A percentile compares a stretch with the other conserved stretches of the same genome.
These are phyloP conservation scores for Zygosaccharomyces lentus DNA, from an alignment of 805 yeast genomes.

Conservation along the genomic window DNA sequence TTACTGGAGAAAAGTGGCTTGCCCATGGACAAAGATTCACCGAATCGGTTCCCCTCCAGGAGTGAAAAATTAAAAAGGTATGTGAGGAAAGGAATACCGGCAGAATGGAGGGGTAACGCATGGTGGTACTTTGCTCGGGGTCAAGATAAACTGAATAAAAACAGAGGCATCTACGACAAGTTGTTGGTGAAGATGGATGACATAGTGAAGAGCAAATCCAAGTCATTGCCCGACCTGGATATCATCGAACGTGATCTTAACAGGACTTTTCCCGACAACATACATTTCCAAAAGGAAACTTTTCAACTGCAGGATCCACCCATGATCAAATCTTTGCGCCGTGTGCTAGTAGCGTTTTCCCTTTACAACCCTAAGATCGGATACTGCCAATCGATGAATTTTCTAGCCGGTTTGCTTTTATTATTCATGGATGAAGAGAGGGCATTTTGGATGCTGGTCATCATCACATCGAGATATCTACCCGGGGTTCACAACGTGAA, in stretches of 20 bases:
- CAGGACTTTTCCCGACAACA: conserved; percentile 92
- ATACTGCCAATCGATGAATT: conserved; percentile 92
- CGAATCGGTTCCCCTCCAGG: conserved; percentile 68
- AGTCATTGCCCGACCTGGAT: conserved; percentile 56
- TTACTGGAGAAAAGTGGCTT: conserved; percentile 69
- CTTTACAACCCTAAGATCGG: conserved; percentile 86
- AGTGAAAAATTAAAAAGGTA: conserved; percentile 76
- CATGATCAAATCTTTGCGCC: conserved; percentile 64
- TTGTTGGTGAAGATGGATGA: conserved; percentile 59
- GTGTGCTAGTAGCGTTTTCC: conserved; percentile 82
- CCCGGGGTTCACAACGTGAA: conserved; percentile 90
- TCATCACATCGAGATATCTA: conserved; percentile 75
- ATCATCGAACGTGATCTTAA: conserved; percentile 91
- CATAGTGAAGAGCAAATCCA: conserved; percentile 10
- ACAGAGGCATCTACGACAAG: conserved; percentile 69
- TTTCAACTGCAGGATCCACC: conserved; percentile 48
- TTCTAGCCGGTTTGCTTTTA: conserved; percentile 80
- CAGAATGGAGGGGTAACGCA: conserved; percentile 95
- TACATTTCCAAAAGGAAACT: conserved; percentile 57
- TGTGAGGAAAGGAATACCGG: conserved; percentile 88
- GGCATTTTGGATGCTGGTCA: conserved; percentile 94
- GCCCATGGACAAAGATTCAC: conserved; percentile 43
- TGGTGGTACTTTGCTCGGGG: conserved; percentile 97
- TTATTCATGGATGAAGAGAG: conserved; percentile 85
- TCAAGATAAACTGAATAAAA: conserved; percentile 59